These are phyloP conservation scores for Saprolegnia parasitica DNA, from an alignment of 352 stramenopile species.

Conservation along the genomic window DNA sequence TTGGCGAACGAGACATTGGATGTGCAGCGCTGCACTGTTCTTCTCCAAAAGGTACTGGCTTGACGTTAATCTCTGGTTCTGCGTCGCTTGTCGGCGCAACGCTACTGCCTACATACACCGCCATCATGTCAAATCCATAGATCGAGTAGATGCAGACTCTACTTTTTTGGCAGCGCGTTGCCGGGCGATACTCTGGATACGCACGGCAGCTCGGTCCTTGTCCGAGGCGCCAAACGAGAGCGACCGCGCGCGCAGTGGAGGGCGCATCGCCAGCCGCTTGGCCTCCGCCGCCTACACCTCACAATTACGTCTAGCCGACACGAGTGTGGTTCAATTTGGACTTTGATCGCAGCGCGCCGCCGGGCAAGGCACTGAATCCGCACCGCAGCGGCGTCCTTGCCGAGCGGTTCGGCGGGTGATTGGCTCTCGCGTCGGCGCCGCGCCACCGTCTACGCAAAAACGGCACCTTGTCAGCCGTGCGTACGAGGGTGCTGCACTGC, in stretches of 20 bases:
- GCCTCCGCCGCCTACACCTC: too few relatives aligned
- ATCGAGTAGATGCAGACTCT: too few relatives aligned
- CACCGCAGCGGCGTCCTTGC: neutral
- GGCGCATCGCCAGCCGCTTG: neutral
- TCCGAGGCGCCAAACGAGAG: neutral
- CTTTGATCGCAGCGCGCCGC: conserved; percentile 31
- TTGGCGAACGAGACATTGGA: conserved; percentile 49
- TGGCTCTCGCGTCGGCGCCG: neutral
- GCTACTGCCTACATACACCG: too few relatives aligned
- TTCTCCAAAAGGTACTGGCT: too few relatives aligned
- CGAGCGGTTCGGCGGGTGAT: neutral
- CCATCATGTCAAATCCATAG: too few relatives aligned
- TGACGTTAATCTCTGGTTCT: too few relatives aligned
- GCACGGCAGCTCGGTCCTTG: neutral
- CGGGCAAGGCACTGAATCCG: conserved; percentile 32
- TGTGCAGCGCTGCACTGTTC: conserved; percentile 36
- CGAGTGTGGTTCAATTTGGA: too few relatives aligned
- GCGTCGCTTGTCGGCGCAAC: too few relatives aligned
- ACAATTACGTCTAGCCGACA: too few relatives aligned
- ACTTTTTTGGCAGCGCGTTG: neutral
- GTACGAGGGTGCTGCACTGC: conserved; percentile 22
- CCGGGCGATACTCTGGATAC: neutral
- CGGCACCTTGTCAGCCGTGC: neutral
- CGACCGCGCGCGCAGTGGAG: too few relatives aligned
- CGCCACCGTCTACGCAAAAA: neutral